Percentiles rank a stretch among this genome's conserved stretches.
Conservation (phyloP, 805 yeast species). For the Torulaspora delbrueckii region DNA sequence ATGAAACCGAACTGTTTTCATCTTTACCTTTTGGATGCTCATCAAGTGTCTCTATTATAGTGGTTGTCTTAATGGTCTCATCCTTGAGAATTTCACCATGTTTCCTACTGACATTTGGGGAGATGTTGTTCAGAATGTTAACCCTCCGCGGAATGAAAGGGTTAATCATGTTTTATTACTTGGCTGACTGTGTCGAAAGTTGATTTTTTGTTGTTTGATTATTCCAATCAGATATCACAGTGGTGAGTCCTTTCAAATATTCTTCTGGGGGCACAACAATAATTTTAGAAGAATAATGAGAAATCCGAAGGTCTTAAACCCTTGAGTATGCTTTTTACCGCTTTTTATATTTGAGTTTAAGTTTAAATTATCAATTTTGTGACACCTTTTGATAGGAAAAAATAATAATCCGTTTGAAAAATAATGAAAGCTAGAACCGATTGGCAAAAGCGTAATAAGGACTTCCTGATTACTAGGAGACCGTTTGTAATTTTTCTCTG, state of each 20-base stretch:
- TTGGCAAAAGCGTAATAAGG: too few species aligned
- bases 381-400: slow-evolving; percentile 2
- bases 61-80: slow-evolving; percentile 1
- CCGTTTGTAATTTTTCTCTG: too few species aligned
- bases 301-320: too few species aligned
- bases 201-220: not conserved
- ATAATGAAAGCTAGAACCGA: not conserved
- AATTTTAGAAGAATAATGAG: too few species aligned
- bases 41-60: not conserved
- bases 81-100: slow-evolving; percentile 9
- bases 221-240: not conserved
- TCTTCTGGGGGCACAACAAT: too few species aligned
- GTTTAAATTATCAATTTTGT: not conserved
- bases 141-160: slow-evolving; percentile 8
- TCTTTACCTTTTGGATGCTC: slow-evolving; percentile 2
- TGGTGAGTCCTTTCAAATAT: not conserved
- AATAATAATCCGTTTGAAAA: not conserved
- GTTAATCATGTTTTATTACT: slow-evolving; percentile 5
- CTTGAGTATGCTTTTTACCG: not conserved
- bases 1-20: slow-evolving; percentile 13
- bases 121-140: slow-evolving; percentile 13
- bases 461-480: too few species aligned
- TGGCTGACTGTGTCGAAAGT: not conserved
- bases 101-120: slow-evolving; percentile 16
- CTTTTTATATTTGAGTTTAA: not conserved